Percentiles rank a stretch among this genome's conserved stretches.
Evolutionary conservation across 2,329 filamentous ascomycete genomes (phyloP).

Genomic region (Colletotrichum incanum): DNA sequence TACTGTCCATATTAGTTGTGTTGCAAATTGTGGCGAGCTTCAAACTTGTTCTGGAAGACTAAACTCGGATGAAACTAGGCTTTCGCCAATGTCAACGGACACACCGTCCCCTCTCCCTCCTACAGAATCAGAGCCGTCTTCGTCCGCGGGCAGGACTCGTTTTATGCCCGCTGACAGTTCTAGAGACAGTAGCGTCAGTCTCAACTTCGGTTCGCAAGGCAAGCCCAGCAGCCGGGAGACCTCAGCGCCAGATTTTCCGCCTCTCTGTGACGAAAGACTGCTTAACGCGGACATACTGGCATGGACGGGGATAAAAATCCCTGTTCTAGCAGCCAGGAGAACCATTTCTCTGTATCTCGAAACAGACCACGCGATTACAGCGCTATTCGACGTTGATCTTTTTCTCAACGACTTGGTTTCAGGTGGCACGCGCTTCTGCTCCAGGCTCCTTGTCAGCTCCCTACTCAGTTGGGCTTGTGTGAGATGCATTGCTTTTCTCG

Average conservation of each 20-base stretch:
- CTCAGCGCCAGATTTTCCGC: neutral
- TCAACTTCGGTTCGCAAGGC: neutral
- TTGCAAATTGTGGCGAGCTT: neutral
- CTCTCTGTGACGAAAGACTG: slow-evolving; percentile 30
- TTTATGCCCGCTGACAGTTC: neutral
- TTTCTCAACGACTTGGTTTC: slow-evolving; percentile 49
- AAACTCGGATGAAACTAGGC: neutral
- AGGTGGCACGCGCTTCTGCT: slow-evolving; percentile 47
- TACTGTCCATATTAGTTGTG: neutral
- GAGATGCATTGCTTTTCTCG: neutral
- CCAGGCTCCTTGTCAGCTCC: slow-evolving; percentile 48
- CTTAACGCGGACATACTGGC: slow-evolving; percentile 8
- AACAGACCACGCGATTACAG: slow-evolving; percentile 51
- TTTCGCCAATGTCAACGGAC: slow-evolving; percentile 22
- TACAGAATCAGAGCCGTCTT: neutral
- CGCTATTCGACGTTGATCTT: slow-evolving; percentile 49
- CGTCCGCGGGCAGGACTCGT: neutral
- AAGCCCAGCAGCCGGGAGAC: neutral
- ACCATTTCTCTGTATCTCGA: slow-evolving; percentile 48
- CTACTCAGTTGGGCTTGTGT: slow-evolving; percentile 34
- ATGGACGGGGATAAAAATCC: slow-evolving; percentile 13
- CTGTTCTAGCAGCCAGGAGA: neutral
- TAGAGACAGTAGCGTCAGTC: neutral
- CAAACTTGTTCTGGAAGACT: neutral
- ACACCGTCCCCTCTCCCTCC: slow-evolving; percentile 5